A percentile compares a stretch with the other conserved stretches of the same genome.
Evolutionary conservation across 2,329 filamentous ascomycete species (phyloP).

Genomic region (Scolecobasidium constrictum): DNA sequence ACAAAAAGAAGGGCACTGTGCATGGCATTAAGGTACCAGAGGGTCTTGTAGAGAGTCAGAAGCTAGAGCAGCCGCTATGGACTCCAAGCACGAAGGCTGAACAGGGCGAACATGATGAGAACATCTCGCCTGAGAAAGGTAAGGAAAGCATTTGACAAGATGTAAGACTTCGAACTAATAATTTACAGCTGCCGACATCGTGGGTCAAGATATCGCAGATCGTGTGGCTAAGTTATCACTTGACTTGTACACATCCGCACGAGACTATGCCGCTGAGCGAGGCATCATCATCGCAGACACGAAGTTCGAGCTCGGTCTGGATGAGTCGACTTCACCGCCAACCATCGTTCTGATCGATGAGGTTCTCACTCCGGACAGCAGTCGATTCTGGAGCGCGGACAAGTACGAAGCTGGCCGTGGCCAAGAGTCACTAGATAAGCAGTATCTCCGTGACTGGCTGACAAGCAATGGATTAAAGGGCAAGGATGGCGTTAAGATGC

Average conservation of each 20-base stretch:
- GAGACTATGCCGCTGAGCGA: slow-evolving; percentile 50
- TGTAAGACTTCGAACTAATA: neutral
- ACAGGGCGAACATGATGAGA: slow-evolving; percentile 69
- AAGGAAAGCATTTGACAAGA: slow-evolving; percentile 17
- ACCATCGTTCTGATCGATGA: slow-evolving; percentile 66
- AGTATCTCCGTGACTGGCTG: slow-evolving; percentile 68
- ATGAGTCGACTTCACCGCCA: slow-evolving; percentile 44
- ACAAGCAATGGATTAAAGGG: slow-evolving; percentile 62
- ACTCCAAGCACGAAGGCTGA: slow-evolving; percentile 82
- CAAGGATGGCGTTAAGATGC: slow-evolving; percentile 61
- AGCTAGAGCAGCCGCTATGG: slow-evolving; percentile 58
- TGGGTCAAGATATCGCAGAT: slow-evolving; percentile 53
- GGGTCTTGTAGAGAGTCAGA: slow-evolving; percentile 60
- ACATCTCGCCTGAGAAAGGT: slow-evolving; percentile 63
- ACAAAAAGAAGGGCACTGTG: slow-evolving; percentile 62
- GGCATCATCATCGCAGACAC: slow-evolving; percentile 72
- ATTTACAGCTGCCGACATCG: slow-evolving; percentile 41
- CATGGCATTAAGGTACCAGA: slow-evolving; percentile 61
- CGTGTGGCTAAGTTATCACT: slow-evolving; percentile 56
- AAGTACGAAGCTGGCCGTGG: slow-evolving; percentile 61
- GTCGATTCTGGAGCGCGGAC: slow-evolving; percentile 74
- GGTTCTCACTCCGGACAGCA: slow-evolving; percentile 65
- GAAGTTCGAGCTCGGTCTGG: slow-evolving; percentile 67
- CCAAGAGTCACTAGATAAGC: slow-evolving; percentile 81
- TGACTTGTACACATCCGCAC: slow-evolving; percentile 47